Base-by-base conservation (phyloP, 192 early-diverging fungal genomes). In the Podila epicladia region DNA sequence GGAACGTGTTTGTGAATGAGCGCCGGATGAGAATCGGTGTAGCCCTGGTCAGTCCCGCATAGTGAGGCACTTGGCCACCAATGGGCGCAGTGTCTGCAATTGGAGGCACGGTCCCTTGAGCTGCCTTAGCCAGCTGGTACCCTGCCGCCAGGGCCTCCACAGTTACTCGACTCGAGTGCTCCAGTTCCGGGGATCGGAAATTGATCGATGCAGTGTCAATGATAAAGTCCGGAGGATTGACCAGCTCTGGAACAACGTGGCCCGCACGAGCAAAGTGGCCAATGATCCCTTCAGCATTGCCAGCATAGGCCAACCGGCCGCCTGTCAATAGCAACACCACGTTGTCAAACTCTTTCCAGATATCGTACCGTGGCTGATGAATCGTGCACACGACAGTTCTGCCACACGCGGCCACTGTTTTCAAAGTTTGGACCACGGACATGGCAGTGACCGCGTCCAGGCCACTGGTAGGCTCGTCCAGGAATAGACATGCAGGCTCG, bases 361-460 rank as follows among this genome's bases (percentile, higher is more conserved):
- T 88, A 51, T 93, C 89, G 5, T 86, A 89, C 53, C 88, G 85
- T 17, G 95, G 95, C 84, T 96, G 95, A 77, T 97, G 95, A 67
- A 97, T 94, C n/a, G 93, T 93, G 82, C 93, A 90, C 19, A 97
- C 85, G 11, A 95, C 84, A 24, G 75, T 92, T 38, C 72, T 26
- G 12, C 65, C 72, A 31, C 22, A 26, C 11, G n/a, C 32, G 0
- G 72, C 72, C 17, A 74, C 48, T 24, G 19, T 65, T 31, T 74
- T 67, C 29, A 74, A 26, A 5, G 55, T 37, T 53, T 59, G 71
- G 33, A 64, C 19, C 5, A 65, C 28, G 5, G 71, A 53, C 13
- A 59, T 15, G 32, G 71, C 62, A 13, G 71, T 60, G 51, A 66
- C 8, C 29, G 92, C 82, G 76, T 95, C 94, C 31, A 95, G 85